A percentile compares a stretch with the other conserved stretches of the same genome.
Conservation (phyloP, 352 stramenopile genomes). For the Phytophthora tubulina region DNA sequence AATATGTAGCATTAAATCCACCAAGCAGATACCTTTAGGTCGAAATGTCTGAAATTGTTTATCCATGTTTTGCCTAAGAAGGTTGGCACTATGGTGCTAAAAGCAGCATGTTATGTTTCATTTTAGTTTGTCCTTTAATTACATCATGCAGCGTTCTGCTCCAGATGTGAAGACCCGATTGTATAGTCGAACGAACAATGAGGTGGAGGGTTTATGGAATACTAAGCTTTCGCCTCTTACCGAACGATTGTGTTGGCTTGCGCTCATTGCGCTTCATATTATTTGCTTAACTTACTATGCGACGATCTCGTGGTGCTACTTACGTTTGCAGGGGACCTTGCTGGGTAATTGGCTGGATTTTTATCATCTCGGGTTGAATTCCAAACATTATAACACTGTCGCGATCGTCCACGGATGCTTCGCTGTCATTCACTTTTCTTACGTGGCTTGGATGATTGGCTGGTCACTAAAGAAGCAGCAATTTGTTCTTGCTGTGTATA, state of each 20-base stretch:
- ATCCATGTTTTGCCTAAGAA: no score
- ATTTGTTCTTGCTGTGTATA: slow-evolving; percentile 11
- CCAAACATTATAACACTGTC: not conserved
- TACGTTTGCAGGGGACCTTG: slow-evolving; percentile 1
- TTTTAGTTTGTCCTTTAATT: no score
- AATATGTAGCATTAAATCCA: no score
- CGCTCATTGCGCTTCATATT: slow-evolving; percentile 4
- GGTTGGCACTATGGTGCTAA: no score
- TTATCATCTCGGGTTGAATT: slow-evolving; percentile 6
- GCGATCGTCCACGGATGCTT: slow-evolving; percentile 5
- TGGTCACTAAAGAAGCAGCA: slow-evolving; percentile 14
- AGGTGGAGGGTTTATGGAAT: slow-evolving; percentile 5
- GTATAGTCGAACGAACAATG: not conserved
- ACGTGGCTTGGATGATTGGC: slow-evolving; percentile 12
- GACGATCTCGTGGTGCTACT: slow-evolving; percentile 11
- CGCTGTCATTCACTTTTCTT: slow-evolving; percentile 11
- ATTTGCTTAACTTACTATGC: slow-evolving; percentile 10
- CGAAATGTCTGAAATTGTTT: no score
- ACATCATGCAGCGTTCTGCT: not conserved
- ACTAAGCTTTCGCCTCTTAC: not conserved
- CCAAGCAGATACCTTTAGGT: no score
- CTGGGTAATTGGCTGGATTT: slow-evolving; percentile 18
- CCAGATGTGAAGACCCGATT: slow-evolving; percentile 2
- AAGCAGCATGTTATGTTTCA: no score
- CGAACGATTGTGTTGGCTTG: slow-evolving; percentile 4